Base-by-base conservation (phyloP, 2,329 filamentous ascomycete species). In the Fusarium sambucinum region DNA sequence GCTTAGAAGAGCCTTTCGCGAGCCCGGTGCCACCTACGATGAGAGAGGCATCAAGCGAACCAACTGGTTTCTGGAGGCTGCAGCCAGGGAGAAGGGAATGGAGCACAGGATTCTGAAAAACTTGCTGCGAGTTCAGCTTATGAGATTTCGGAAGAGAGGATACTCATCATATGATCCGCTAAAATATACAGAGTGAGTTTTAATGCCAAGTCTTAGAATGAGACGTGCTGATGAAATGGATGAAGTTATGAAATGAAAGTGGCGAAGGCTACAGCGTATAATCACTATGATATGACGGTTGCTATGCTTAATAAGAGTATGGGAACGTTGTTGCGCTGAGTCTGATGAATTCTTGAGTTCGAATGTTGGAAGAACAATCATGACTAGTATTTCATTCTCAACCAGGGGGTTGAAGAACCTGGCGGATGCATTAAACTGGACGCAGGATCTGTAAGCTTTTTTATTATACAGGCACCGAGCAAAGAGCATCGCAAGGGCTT, bases 101-200 rank as follows among this genome's bases (percentile, higher is more conserved):
- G 92, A 95, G 81, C 91, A 94, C 76, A 85, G 80, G 57, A 85
- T 96, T 11, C 74, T 95, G 57, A 91, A 89, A 79, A 94, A 91
- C 68, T 76, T 95, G 47, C 72, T 92, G 75, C 59, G 73, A 50
- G 71, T 77, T 32, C 73, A 72, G 64, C 33, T 64, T 47, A 55
- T 59, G 45, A 66, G 73, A 52, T 64, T 38, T 32, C 53, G 30
- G 14, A 64, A 65, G 35, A 53, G 21, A 30, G 25, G 41, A 25
- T 64, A 37, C 35, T 53, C 60, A 66, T n/a, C 47, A 2, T n/a
- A 30, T 30, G 48, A 59, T 52, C 50, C 50, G 12, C 57, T 74
- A 51, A 72, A 61, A 37, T 70, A 70, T 65, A 62, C 59, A 29
- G 59, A 59, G 76, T 77, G 55, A 74, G 77, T 73, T 53, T 41